Evolutionary conservation across 192 early-diverging fungal species (phyloP), one percentile per base, ranked within the genome.

Genomic region (Linnemannia elongata): DNA sequence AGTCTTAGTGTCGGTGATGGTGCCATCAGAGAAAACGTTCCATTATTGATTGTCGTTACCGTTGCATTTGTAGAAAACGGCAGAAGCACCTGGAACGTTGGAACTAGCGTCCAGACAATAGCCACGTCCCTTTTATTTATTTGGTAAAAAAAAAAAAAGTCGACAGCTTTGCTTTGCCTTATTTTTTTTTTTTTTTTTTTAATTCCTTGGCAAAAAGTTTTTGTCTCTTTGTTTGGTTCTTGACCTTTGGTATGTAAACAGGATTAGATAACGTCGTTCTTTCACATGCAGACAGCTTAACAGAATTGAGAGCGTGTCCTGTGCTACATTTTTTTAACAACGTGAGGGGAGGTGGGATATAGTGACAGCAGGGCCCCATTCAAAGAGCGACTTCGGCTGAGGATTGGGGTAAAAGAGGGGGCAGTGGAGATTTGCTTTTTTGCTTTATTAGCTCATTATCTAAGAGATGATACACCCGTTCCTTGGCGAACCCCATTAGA

Each of bases 321-420:
- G 13, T 66, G 60, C 60, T 15, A 10, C 49, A 52, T 2, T 52
- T 52, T 49, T 22, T 52, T 15, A 17, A 22, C 15, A 52, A 52
- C 49, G 49, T 52, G 49, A 52, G 49, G 22, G 44, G 12, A 60
- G n/a, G 57, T 27, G 2, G 8, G n/a, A 55, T 24, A 22, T n/a
- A 55, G 24, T 27, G 55, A 30, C 30, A 66, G 60, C 60, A 15
- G 27, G 60, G 60, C 60, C 60, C 60, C 60, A 66, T 66, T 66
- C 60, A 66, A 66, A 66, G 60, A 66, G 60, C 60, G 60, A 66
- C 60, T 13, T 66, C 60, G 60, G 60, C 60, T 66, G 60, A 66
- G 60, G 24, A 30, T 66, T 27, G 60, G 60, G n/a, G 55, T n/a
- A 60, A 6, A 60, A 0, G 55, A 60, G 24, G 55, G n/a, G 55